Percentiles rank a stretch among this genome's conserved stretches.
Conservation (phyloP, 805 yeast species). For the Candida koratica region DNA sequence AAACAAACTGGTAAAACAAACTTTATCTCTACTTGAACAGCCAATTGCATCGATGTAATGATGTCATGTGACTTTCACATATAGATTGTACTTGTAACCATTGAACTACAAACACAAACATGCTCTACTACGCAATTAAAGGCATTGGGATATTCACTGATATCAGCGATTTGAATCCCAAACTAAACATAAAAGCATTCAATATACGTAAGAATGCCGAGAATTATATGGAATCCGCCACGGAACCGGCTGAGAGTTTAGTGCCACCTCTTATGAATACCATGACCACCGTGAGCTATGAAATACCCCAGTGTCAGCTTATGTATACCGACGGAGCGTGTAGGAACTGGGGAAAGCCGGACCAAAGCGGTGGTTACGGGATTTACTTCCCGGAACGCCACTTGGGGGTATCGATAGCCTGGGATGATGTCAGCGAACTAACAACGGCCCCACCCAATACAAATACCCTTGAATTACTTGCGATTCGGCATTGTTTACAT, state of each 20-base stretch:
- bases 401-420: constrained; percentile 43
- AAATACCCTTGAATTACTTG: constrained; percentile 76
- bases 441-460: constrained; percentile 52
- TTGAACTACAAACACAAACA: too few species aligned
- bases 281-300: not conserved
- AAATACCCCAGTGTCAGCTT: not conserved
- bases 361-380: constrained; percentile 57
- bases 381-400: constrained; percentile 52
- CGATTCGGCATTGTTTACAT: constrained; percentile 54
- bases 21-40: too few species aligned
- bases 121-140: constrained; percentile 5
- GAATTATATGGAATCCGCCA: not conserved
- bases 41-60: too few species aligned
- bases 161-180: not conserved
- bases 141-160: constrained; percentile 1
- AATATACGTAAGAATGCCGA: constrained; percentile 3
- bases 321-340: constrained; percentile 82
- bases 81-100: too few species aligned
- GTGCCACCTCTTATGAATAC: not conserved
- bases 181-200: not conserved
- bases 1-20: too few species aligned
- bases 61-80: too few species aligned
- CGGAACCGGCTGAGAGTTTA: not conserved
- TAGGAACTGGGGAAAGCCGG: constrained; percentile 49
- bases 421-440: not conserved